Percentiles rank a stretch among this genome's conserved stretches.
Evolutionary conservation across 1,139 yeast genomes (phyloP).

Genomic region (Suhomyces terraborum): DNA sequence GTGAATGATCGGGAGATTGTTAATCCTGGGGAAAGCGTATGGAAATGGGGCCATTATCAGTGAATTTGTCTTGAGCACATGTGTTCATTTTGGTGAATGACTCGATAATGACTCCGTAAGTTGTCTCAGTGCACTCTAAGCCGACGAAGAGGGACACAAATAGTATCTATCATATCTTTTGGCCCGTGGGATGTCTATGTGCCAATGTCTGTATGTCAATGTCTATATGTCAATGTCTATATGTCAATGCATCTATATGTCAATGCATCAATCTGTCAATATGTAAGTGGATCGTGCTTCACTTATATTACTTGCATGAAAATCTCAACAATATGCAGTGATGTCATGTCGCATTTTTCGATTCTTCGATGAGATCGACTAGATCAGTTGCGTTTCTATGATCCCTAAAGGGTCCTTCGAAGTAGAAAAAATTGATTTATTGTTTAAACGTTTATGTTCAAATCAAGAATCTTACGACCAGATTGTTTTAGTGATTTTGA

Average conservation of each 20-base stretch:
- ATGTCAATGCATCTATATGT: too few species aligned
- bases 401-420: background rate
- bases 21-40: slow-evolving; percentile 54
- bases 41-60: slow-evolving; percentile 48
- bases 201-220: too few species aligned
- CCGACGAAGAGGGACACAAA: too few species aligned
- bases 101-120: background rate
- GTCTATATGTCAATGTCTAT: too few species aligned
- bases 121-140: too few species aligned
- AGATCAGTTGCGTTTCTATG: too few species aligned
- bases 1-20: slow-evolving; percentile 50
- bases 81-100: too few species aligned
- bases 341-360: background rate
- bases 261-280: too few species aligned
- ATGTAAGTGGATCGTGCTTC: background rate
- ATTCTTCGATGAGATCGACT: too few species aligned
- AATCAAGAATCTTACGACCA: background rate
- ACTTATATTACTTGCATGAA: background rate
- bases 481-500: slow-evolving; percentile 1
- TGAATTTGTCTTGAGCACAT: background rate
- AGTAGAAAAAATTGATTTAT: background rate
- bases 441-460: too few species aligned
- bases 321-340: background rate
- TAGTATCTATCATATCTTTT: too few species aligned
- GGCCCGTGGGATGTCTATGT: too few species aligned